A percentile compares a stretch with the other conserved stretches of the same genome.
Evolutionary conservation across 78 protist species (phyloP).

Genomic region (Dictyostelium capitatum): DNA sequence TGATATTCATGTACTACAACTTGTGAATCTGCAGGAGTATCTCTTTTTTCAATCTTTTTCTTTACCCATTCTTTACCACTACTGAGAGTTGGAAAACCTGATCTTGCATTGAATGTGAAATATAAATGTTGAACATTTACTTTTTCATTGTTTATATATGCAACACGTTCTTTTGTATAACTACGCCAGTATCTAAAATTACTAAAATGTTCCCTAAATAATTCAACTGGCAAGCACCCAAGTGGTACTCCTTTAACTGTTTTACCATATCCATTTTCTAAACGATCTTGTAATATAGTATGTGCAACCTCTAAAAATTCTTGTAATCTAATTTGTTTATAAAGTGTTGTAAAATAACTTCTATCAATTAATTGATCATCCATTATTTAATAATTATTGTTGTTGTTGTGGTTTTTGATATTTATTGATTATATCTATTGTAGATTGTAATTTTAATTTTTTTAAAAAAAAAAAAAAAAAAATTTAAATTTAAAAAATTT

Average conservation of each 20-base stretch:
- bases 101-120: conserved; percentile 69
- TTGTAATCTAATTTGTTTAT: conserved; percentile 82
- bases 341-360: conserved; percentile 61
- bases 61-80: conserved; percentile 73
- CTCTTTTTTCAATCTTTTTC: conserved; percentile 48
- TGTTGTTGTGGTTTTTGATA: neutral
- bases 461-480: neutral
- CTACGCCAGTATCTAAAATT: conserved; percentile 58
- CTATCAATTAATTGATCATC: conserved; percentile 72
- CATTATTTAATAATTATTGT: conserved; percentile 26
- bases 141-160: conserved; percentile 51
- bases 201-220: conserved; percentile 61
- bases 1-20: conserved; percentile 56
- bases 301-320: conserved; percentile 79
- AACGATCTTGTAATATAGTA: conserved; percentile 69
- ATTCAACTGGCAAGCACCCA: conserved; percentile 73
- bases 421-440: neutral
- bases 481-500: neutral
- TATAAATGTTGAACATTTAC: conserved; percentile 68
- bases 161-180: conserved; percentile 62
- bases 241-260: conserved; percentile 77
- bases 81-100: conserved; percentile 75
- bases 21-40: neutral
- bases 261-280: conserved; percentile 70
- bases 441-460: neutral